Base-by-base conservation (phyloP, 2,329 filamentous ascomycete genomes). In the Lachnellula arida region DNA sequence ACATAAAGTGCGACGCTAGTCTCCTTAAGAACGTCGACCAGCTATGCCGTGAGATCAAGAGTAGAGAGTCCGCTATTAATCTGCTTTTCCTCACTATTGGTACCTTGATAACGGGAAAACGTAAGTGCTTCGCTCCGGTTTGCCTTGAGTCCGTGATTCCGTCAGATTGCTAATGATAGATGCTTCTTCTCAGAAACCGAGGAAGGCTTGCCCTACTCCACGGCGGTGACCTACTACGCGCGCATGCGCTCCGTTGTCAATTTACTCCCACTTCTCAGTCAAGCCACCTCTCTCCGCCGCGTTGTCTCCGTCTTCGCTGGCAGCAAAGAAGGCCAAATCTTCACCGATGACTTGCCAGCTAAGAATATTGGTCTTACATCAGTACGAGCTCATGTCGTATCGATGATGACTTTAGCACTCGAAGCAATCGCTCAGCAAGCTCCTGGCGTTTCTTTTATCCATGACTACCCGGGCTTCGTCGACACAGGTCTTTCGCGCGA, bases 191-290 rank as follows among this genome's bases (percentile, higher is more conserved):
- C 14, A 56, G 55, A 56, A 56, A 84, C 81, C 0, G 49, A 70
- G 0, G 83, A 87, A 67, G 78, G 78, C 1, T 70, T 87, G 1
- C 74, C 79, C 47, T 69, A 73, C 28, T 72, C 76, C 39, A 73
- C 75, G 19, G 72, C 76, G 7, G 70, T 85, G 12, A 71, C 71
- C 8, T 78, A 79, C 68, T 84, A 85, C 68, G 73, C 77, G 2
- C 81, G 82, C 25, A 73, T 78, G 53, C 79, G 80, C 40, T 79
- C 84, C 63, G 72, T 78, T 15, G 51, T 74, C 50, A 81, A 84
- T 51, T 74, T 87, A 0, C 75, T 86, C 12, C 82, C 83, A 0
- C 72, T 78, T 0, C 70, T 86, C 1, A 71, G 73, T 19, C 63
- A 63, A n/a, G 76, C 80, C 0, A 55, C 70, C 0, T 58, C 66